Evolutionary conservation across 768 basidiomycete species (phyloP).

Genomic region (Gloeopeniophorella convolvens): DNA sequence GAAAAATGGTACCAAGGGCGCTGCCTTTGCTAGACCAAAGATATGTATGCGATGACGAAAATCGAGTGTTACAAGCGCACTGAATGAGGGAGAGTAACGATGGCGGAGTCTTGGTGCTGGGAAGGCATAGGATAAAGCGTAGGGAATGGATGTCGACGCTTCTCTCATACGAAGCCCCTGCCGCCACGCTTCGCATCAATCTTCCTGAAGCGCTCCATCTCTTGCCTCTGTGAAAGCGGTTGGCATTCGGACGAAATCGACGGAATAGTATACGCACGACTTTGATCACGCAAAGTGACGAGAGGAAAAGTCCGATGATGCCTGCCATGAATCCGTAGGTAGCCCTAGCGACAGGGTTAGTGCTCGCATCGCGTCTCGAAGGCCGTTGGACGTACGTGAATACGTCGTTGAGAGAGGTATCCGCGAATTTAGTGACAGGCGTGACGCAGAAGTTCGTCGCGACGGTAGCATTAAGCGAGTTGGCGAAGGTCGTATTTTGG

Average conservation of each 20-base stretch:
- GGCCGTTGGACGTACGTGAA: constrained; percentile 64
- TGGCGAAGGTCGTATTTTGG: constrained; percentile 31
- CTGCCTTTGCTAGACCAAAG: too few relatives aligned
- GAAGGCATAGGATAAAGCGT: too few relatives aligned
- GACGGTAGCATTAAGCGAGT: constrained; percentile 26
- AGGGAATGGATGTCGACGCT: neutral
- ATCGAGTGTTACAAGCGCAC: too few relatives aligned
- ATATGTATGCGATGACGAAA: too few relatives aligned
- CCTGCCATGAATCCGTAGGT: constrained; percentile 84
- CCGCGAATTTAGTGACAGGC: constrained; percentile 60
- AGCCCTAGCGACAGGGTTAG: constrained; percentile 25
- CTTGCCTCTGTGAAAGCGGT: constrained; percentile 49
- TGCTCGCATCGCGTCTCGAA: neutral
- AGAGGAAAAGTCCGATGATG: constrained; percentile 65
- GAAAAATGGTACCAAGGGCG: too few relatives aligned
- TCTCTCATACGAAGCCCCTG: constrained; percentile 67
- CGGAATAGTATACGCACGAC: constrained; percentile 47
- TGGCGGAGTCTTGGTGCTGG: too few relatives aligned
- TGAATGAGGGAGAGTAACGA: neutral
- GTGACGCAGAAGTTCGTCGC: constrained; percentile 60
- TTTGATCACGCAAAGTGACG: constrained; percentile 82
- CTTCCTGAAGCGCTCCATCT: constrained; percentile 78
- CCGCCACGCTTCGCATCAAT: constrained; percentile 89
- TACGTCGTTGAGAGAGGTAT: constrained; percentile 67
- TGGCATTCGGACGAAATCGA: neutral